Evolutionary conservation across 345 rosid genomes (phyloP), one percentile per base, ranked within the genome.

Genomic region (Populus alba): DNA sequence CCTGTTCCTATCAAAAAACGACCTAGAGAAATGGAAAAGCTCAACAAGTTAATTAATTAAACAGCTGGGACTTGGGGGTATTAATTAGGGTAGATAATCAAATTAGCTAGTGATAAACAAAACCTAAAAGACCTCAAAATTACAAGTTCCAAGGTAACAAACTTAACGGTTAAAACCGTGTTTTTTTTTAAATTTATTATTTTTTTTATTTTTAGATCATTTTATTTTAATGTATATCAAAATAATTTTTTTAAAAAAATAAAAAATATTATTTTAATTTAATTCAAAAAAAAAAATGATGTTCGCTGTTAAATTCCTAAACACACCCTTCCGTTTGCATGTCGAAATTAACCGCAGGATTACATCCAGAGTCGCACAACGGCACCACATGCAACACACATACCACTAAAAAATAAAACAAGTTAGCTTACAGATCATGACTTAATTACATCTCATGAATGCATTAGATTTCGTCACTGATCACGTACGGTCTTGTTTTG

Each of bases 381-480:
- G 6, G 31, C 39, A 13, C 69, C 20, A 31, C 16, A 66, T 31
- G 69, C 69, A 63, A 8, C 59, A 20, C 23, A 53, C 23, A 2
- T 20, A 53, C 20, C 23, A 6, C 59, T 53, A 20, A 51, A 18
- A 53, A 2, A 25, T 63, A 22, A 73, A 38, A 33, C 10, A 53
- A 37, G 55, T 55, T 57, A 57, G 45, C 29, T 53, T 53, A 27
- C 55, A 33, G 22, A 53, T 22, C 3, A 17, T 51, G 20, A 20
- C 17, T 49, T 25, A 11, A 22, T 55, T 16, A n/a, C 55, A 53
- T 35, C 68, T 23, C 2, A 47, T 27, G 70, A 15, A 55, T 43
- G 49, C 18, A 62, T 84, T 63, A 82, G 78, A 83, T 74, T 83
- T 83, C 88, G 20, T 84, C 88, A 90, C 88, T 86, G 75, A 80